Conservation (phyloP, 257 asterid species). For the Nemophila menziesii region DNA sequence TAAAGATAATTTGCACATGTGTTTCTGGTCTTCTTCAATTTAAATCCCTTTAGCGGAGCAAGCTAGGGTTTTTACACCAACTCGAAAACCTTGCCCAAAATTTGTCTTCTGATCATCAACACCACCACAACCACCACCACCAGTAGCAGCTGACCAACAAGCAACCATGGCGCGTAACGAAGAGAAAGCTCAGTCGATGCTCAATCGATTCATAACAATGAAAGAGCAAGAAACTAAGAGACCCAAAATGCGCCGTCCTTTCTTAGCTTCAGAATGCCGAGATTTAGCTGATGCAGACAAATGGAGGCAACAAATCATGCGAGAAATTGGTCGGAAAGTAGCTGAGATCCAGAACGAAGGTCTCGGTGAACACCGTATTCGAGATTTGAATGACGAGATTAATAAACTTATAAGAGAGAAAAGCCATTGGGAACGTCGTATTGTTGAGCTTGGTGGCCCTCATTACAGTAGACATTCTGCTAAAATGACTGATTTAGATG, state of each 20-base stretch:
- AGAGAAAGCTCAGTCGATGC: conserved; percentile 94
- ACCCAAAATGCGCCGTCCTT: conserved; percentile 92
- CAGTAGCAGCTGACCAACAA: neutral
- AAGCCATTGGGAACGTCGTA: conserved; percentile 84
- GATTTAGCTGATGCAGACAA: conserved; percentile 93
- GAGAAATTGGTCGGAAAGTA: conserved; percentile 87
- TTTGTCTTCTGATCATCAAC: neutral
- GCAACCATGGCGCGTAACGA: conserved; percentile 90
- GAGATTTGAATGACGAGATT: conserved; percentile 92
- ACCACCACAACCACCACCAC: too few relatives aligned
- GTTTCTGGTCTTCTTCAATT: too few relatives aligned
- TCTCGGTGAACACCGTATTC: conserved; percentile 73
- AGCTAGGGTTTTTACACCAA: too few relatives aligned
- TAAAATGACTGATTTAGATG: conserved; percentile 96
- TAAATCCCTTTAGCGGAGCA: too few relatives aligned
- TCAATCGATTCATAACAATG: conserved; percentile 76
- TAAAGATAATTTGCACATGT: too few relatives aligned
- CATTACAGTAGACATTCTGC: conserved; percentile 57
- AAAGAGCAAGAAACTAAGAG: conserved; percentile 77
- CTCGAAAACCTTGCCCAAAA: too few relatives aligned
- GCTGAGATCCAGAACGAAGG: conserved; percentile 94
- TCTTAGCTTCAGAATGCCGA: conserved; percentile 88
- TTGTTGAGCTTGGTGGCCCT: conserved; percentile 82
- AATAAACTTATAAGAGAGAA: conserved; percentile 88
- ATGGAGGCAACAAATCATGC: conserved; percentile 97